phyloP scores from a whole-genome alignment of 225 moss, liverwort and hornwort genomes.

The Pseudisothecium myosuroides region DNA sequence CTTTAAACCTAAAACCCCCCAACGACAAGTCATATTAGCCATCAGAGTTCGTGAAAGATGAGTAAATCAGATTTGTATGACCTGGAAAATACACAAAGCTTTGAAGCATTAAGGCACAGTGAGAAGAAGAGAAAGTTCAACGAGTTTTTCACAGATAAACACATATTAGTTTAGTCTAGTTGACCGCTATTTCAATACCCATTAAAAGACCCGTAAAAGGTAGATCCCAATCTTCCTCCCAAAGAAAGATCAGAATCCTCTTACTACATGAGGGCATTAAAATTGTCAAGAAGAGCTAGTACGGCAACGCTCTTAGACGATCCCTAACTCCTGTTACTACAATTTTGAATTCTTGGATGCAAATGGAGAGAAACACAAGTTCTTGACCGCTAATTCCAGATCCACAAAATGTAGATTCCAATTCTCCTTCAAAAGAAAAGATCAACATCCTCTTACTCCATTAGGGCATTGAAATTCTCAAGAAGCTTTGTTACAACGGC shows the following conservation, averaged over 20 bases:
- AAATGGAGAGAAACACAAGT: not conserved
- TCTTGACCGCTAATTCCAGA: not conserved
- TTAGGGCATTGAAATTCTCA: not conserved
- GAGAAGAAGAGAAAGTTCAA: not conserved
- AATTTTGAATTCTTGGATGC: not conserved
- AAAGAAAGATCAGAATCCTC: not conserved
- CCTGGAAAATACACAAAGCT: not conserved
- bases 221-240: not conserved
- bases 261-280: not conserved
- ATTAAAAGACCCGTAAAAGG: not conserved
- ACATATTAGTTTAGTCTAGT: not conserved
- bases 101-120: not conserved
- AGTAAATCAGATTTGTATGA: not conserved
- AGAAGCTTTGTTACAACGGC: not conserved
- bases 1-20: not conserved
- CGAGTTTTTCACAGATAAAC: not conserved
- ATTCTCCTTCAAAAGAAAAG: too few relatives aligned
- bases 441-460: not conserved
- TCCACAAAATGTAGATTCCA: not conserved
- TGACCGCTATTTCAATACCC: not conserved
- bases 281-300: not conserved
- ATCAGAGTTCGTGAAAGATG: not conserved
- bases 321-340: not conserved
- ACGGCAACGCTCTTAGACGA: not conserved
- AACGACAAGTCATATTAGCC: not conserved